Base-by-base conservation (phyloP, 306 rosid genomes). In the Chamaecrista fasciculata region DNA sequence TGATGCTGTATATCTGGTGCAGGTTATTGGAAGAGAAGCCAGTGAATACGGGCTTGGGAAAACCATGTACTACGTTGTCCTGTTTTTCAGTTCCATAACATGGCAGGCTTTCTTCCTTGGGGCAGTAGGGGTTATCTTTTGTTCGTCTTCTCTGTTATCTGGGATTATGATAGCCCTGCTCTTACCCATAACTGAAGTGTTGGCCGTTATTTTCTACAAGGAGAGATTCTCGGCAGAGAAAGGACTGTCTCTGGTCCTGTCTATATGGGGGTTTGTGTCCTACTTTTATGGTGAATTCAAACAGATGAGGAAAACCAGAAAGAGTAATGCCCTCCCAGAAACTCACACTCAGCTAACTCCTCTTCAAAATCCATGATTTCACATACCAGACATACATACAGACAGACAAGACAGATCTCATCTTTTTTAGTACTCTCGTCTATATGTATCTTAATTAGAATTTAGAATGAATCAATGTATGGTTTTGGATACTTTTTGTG, bases 51-150 rank as follows among this genome's bases (percentile, higher is more conserved):
- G 15, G 56, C 76, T 86, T 0, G 93, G 96, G 21, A 86, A 83
- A 63, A 80, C 80, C 0, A 85, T 47, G 53, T 92, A 87, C 64
- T 93, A 90, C 18, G 65, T 80, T 25, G 76, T 90, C 74, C 26
- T 90, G 2, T 90, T 73, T 31, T 53, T 47, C 55, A 80, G 80
- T 62, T 88, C 89, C 12, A 60, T 93, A 34, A 43, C 83, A 26
- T 93, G 91, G 93, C 97, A 90, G 55, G 44, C 36, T 34, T 93
- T 90, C 83, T 93, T 86, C 81, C 9, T 93, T 42, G 98, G 97
- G 57, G 89, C 84, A 3, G 73, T 88, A 6, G 98, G 97, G 63
- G 74, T 93, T 44, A 76, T 90, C 52, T 93, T 88, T 37, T 93
- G 86, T 11, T 78, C 91, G 0, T 93, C 97, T 0, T 90, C 98